These are phyloP conservation scores for Talaromyces ruber DNA, from an alignment of 495 filamentous ascomycete species.

Conservation along the genomic window DNA sequence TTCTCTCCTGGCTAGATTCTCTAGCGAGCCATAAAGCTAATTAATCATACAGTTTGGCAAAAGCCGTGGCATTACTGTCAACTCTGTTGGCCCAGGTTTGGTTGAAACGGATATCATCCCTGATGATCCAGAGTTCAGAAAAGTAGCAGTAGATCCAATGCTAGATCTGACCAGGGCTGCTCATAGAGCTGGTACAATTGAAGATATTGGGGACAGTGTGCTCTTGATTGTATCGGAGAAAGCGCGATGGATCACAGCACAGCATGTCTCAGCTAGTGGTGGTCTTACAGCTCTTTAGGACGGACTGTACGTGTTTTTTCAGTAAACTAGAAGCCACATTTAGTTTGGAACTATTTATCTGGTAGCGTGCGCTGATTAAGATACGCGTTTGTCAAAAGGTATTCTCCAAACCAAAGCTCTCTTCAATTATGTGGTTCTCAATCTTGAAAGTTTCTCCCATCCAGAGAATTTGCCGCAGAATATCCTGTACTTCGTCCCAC, in stretches of 20 bases:
- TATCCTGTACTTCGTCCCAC: not conserved
- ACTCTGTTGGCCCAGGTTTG: not conserved
- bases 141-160: not conserved
- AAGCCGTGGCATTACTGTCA: not conserved
- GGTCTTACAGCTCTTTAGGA: constrained; percentile 1
- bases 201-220: constrained; percentile 7
- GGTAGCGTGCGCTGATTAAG: not conserved
- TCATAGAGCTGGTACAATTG: not conserved
- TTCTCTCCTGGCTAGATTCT: not conserved
- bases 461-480: not conserved
- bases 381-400: not conserved
- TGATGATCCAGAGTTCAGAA: not conserved
- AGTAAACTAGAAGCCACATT: too few relatives aligned
- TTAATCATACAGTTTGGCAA: not conserved
- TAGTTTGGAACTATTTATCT: too few relatives aligned
- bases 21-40: not conserved
- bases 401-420: not conserved
- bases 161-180: not conserved
- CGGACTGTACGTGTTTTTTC: not conserved
- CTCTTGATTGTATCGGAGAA: constrained; percentile 7
- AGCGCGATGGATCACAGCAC: constrained; percentile 7
- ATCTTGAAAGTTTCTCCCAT: not conserved
- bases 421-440: not conserved
- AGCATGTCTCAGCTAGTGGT: constrained; percentile 6
- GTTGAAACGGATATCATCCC: not conserved